Percentiles rank a stretch among this genome's conserved stretches.
These are phyloP conservation scores for Poa annua DNA, from an alignment of 176 grass and related monocot genomes.

Conservation along the genomic window DNA sequence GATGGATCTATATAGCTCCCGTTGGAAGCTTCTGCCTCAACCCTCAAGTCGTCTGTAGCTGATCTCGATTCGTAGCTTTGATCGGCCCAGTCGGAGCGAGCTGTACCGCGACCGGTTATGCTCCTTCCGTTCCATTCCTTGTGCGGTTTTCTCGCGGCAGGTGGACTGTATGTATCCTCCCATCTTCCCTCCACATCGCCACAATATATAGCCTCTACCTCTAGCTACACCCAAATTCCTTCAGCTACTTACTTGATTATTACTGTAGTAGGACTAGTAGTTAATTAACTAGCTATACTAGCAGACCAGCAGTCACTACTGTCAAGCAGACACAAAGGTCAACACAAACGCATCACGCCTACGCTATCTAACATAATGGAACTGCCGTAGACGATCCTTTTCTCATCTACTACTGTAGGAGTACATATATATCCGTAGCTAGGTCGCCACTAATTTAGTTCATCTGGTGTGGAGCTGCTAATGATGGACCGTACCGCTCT, in stretches of 20 bases:
- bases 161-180: not conserved
- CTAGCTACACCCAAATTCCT: not conserved
- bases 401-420: too few relatives aligned
- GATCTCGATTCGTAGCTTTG: too few relatives aligned
- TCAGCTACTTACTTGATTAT: not conserved
- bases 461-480: not conserved
- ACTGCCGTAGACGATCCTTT: not conserved
- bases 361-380: conserved; percentile 1
- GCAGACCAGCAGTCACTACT: not conserved
- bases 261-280: not conserved
- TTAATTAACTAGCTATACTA: not conserved
- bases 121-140: too few relatives aligned
- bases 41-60: too few relatives aligned
- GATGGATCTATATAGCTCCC: too few relatives aligned
- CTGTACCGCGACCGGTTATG: too few relatives aligned
- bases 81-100: too few relatives aligned
- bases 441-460: not conserved
- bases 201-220: not conserved
- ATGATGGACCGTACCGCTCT: not conserved
- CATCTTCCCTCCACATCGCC: not conserved
- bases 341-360: conserved; percentile 1
- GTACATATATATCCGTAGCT: not conserved
- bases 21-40: too few relatives aligned
- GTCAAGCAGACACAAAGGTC: conserved; percentile 14
- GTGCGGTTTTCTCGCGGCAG: not conserved